Evolutionary conservation across 106 monocot genomes (phyloP), one percentile per base, ranked within the genome.

Genomic region (Acorus gramineus): DNA sequence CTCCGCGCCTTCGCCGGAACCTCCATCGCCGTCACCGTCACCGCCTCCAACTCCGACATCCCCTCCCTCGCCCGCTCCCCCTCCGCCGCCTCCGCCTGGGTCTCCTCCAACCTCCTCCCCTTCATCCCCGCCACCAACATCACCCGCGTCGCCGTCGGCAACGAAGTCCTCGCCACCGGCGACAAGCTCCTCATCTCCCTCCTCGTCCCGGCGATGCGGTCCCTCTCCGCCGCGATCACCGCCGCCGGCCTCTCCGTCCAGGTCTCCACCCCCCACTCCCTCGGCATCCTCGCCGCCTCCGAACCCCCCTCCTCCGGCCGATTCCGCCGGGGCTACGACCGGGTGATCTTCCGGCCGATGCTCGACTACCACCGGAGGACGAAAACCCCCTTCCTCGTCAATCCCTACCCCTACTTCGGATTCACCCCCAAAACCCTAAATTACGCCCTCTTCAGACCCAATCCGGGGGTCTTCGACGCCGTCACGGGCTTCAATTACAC

Each of bases 381-480:
- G 44, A 79, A 79, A 42, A 70, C 77, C 1, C 89, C 89, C 2
- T 89, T 94, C 77, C 50, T 86, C 42, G 86, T 94, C 45, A 95
- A 95, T 71, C 82, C 90, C 11, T 95, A 95, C 65, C 95, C 95
- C 3, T 95, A 90, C 86, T 95, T 87, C 82, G 80, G 86, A 13
- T 95, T 90, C 84, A 66, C 9, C 57, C 56, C 60, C 8, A 3
- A 42, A 4, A 80, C 80, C 49, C 69, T 87, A 2, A 63, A 82
- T 74, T 95, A 85, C 78, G 84, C 95, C 2, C 60, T 87, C 2
- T 95, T 95, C 84, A 60, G 46, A 59, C 86, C 84, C 45, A 95
- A 90, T 72, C 2, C 14, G 4, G 95, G 95, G 3, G n/a, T 78
- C 7, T 66, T 49, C 66, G 85, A 95, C 61, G 49, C 65, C 7